Percentiles rank a stretch among this genome's conserved stretches.
Conservation (phyloP, 192 early-diverging fungal species). For the Spizellomyces punctatus region DNA sequence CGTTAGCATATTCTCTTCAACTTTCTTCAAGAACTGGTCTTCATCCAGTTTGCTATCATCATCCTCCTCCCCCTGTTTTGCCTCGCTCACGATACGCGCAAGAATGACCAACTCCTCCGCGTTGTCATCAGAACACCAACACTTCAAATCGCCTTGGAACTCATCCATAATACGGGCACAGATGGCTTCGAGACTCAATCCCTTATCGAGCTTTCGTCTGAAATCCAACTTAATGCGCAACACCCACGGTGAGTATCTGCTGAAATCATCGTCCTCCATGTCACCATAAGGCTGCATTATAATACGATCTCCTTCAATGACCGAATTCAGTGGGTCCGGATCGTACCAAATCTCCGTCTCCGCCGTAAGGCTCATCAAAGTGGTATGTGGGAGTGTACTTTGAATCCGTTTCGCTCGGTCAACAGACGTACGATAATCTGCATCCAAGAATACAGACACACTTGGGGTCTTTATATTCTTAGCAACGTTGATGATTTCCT, state of each 20-base stretch:
- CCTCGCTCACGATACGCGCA: slow-evolving; percentile 79
- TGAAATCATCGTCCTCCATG: slow-evolving; percentile 69
- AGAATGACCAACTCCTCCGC: slow-evolving; percentile 83
- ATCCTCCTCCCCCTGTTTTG: slow-evolving; percentile 67
- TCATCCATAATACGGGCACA: slow-evolving; percentile 75
- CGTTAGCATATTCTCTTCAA: slow-evolving; percentile 87
- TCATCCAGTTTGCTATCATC: slow-evolving; percentile 67
- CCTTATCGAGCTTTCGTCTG: slow-evolving; percentile 87
- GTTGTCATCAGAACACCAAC: slow-evolving; percentile 91
- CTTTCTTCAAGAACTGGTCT: slow-evolving; percentile 84
- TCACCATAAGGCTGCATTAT: slow-evolving; percentile 86
- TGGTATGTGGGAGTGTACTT: slow-evolving; percentile 88
- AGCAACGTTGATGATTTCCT: slow-evolving; percentile 99
- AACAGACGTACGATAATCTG: slow-evolving; percentile 71
- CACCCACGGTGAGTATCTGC: slow-evolving; percentile 60
- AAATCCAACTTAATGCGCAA: slow-evolving; percentile 56
- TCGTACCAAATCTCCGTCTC: slow-evolving; percentile 96
- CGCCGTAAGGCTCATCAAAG: slow-evolving; percentile 79
- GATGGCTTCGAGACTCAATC: slow-evolving; percentile 82
- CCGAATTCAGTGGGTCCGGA: slow-evolving; percentile 76
- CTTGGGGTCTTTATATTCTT: slow-evolving; percentile 95
- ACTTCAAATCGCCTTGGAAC: slow-evolving; percentile 73
- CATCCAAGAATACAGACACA: slow-evolving; percentile 73
- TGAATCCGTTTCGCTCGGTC: slow-evolving; percentile 88
- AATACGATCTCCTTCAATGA: slow-evolving; percentile 85